Percentiles rank a stretch among this genome's conserved stretches.
Evolutionary conservation across 176 grass and related monocot species (phyloP).

Genomic region (Aegilops speltoides): DNA sequence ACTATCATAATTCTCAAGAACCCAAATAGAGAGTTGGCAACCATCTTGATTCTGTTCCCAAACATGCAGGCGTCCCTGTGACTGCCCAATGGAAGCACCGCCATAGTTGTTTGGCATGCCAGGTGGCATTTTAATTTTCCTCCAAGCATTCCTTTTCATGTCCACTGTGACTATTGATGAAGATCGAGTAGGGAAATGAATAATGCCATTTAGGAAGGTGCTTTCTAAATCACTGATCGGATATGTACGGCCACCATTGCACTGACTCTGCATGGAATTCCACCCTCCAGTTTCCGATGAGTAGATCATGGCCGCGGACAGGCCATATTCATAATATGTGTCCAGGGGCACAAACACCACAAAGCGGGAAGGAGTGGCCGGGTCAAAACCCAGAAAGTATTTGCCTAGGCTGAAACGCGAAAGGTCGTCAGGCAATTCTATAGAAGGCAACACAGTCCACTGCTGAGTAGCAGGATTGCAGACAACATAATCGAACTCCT

Average conservation of each 20-base stretch:
- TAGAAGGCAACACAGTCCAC: background rate
- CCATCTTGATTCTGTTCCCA: background rate
- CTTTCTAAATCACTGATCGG: background rate
- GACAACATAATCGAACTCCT: background rate
- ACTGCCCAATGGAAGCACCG: background rate
- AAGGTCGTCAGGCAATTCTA: background rate
- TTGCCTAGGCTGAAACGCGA: background rate
- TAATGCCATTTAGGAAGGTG: background rate
- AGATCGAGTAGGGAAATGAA: background rate
- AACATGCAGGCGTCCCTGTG: background rate
- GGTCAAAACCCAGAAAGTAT: background rate
- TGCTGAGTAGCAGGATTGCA: background rate
- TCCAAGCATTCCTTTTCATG: background rate
- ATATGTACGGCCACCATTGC: too few species aligned
- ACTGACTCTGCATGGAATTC: background rate
- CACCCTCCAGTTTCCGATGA: background rate
- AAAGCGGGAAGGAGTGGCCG: background rate
- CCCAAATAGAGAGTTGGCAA: background rate
- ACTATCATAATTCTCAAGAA: background rate
- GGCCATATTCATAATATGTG: background rate
- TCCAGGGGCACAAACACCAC: background rate
- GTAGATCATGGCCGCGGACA: background rate
- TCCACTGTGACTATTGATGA: background rate
- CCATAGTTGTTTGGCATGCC: background rate
- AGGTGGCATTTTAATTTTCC: background rate